Conservation (phyloP, 805 yeast species). For the Jamesozyma lodderae region DNA sequence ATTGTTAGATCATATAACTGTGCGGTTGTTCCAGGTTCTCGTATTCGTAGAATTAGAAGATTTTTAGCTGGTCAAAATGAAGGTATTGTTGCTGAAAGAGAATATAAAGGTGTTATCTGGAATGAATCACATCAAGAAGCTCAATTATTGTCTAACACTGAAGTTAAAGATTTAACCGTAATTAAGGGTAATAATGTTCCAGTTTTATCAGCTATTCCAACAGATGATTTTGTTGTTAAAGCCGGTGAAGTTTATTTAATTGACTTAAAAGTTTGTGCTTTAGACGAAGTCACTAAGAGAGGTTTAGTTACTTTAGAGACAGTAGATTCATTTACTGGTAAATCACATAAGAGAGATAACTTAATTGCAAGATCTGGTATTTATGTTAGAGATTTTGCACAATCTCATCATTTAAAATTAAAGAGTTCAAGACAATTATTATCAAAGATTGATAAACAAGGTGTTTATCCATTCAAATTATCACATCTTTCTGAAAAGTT, state of each 20-base stretch:
- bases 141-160: conserved; percentile 33
- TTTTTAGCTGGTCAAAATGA: conserved; percentile 95
- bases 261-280: conserved; percentile 74
- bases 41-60: conserved; percentile 84
- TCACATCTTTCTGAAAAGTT: conserved; percentile 54
- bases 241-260: conserved; percentile 83
- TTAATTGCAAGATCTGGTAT: conserved; percentile 59
- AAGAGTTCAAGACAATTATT: conserved; percentile 65
- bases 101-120: conserved; percentile 88
- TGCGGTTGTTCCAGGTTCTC: conserved; percentile 83
- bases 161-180: conserved; percentile 34
- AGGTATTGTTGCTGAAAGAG: conserved; percentile 83
- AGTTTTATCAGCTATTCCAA: conserved; percentile 56
- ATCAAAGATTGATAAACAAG: conserved; percentile 59
- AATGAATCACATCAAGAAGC: conserved; percentile 73
- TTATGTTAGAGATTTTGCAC: conserved; percentile 80
- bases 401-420: conserved; percentile 65
- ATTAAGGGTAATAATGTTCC: conserved; percentile 28
- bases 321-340: conserved; percentile 55
- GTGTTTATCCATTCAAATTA: conserved; percentile 89
- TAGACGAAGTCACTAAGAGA: conserved; percentile 42
- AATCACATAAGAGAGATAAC: conserved; percentile 43
- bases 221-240: conserved; percentile 60
- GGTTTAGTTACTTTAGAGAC: conserved; percentile 65
- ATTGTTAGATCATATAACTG: conserved; percentile 80